phyloP scores from a whole-genome alignment of 2,329 filamentous ascomycete species.

The Chrysoporthe puriensis region DNA sequence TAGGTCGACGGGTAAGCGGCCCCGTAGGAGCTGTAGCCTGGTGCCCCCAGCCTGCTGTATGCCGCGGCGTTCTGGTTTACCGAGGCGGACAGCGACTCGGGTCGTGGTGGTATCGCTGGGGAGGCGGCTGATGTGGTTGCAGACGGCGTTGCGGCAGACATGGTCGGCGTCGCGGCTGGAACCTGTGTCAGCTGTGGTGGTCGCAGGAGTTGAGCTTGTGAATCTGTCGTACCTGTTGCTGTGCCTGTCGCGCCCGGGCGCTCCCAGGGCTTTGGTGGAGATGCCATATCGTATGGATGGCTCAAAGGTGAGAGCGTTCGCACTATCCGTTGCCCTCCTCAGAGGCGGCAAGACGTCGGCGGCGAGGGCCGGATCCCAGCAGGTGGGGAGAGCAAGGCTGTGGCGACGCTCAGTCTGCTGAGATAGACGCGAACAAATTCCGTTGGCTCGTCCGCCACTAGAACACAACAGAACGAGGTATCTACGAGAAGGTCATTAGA shows the following conservation, averaged over 20 bases:
- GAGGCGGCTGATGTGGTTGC: slow-evolving; percentile 50
- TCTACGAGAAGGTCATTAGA: not conserved
- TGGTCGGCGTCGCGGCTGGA: slow-evolving; percentile 32
- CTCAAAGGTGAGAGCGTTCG: not conserved
- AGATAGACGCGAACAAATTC: not conserved
- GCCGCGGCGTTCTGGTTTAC: slow-evolving; percentile 88
- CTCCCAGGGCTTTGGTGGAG: slow-evolving; percentile 98
- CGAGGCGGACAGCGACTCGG: slow-evolving; percentile 74
- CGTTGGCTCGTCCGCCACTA: not conserved
- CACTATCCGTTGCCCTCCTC: not conserved
- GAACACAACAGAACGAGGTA: not conserved
- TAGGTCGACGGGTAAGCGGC: slow-evolving; percentile 41
- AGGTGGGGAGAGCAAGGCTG: slow-evolving; percentile 18
- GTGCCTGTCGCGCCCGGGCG: slow-evolving; percentile 65
- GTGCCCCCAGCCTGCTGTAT: slow-evolving; percentile 62
- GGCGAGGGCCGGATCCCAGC: slow-evolving; percentile 9
- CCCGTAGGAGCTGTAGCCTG: slow-evolving; percentile 43
- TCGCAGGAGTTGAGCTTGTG: not conserved
- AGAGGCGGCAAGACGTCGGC: not conserved
- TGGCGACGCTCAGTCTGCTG: not conserved
- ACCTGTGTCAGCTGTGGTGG: slow-evolving; percentile 9
- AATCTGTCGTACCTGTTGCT: slow-evolving; percentile 49
- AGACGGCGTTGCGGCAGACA: slow-evolving; percentile 45
- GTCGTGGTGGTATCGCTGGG: slow-evolving; percentile 80
- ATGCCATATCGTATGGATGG: slow-evolving; percentile 57